Evolutionary conservation across 192 early-diverging fungal species (phyloP), one percentile per base, ranked within the genome.

Genomic region (Coemansia aciculifera): DNA sequence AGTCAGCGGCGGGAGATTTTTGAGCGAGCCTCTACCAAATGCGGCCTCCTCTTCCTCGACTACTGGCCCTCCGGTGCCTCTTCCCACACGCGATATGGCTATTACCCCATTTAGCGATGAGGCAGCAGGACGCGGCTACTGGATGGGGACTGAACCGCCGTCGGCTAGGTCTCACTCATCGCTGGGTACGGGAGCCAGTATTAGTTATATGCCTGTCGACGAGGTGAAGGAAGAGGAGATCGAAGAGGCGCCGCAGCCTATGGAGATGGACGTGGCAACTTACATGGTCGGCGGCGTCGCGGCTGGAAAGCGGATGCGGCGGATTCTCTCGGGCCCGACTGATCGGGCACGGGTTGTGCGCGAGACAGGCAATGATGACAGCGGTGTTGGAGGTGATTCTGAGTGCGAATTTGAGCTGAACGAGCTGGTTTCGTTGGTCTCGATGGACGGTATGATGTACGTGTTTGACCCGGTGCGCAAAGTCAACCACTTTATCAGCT

Each of bases 121-220:
- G 52, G 27, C 12, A 9, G 52, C 60, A 13, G 72, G 70, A 3
- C 75, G 72, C 21, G 56, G 62, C 2, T 73, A 69, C 49, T 83
- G 75, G 75, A 24, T 54, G 43, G 59, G 46, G 34, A 51, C 59
- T 2, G 81, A 78, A 42, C 69, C 71, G 32, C 60, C 59, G 2
- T 83, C 81, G 17, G 81, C 62, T 10, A 67, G 75, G 15, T 78
- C 81, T 43, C 75, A 83, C n/a, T 83, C 81, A 15, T 83, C 81
- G 12, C 48, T 78, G 19, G 81, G 75, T 27, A 78, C 75, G 1
- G 73, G 81, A 3, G 48, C 64, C 1, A 78, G 75, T 34, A 64
- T 60, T 10, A 43, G 59, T 24, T 64, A 68, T 11, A 40, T 63
- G n/a, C 61, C 37, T 12, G 19, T 51, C 10, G 52, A 36, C 4